Evolutionary conservation across 2,329 filamentous ascomycete species (phyloP), one percentile per base, ranked within the genome.

Genomic region (Fusarium equiseti): DNA sequence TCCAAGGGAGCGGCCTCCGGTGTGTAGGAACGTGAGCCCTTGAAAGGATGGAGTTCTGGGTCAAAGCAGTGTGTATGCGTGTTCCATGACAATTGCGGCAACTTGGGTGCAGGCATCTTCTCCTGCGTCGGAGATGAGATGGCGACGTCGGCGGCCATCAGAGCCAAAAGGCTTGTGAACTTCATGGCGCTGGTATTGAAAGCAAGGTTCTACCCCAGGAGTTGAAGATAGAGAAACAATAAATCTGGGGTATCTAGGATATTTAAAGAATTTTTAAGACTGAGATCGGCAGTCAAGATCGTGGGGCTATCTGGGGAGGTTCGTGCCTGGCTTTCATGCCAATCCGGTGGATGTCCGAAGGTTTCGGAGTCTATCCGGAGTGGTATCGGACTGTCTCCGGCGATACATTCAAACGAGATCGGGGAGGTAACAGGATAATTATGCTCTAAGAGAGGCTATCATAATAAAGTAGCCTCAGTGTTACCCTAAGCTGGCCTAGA

Each of bases 21-120:
- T 12, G 59, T 63, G 8, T 64, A 64, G 6, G 58, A 11, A 5
- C 61, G 49, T 2, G 48, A 54, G 27, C 2, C 8, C 45, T 63
- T 63, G 13, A 50, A 63, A 0, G 43, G 43, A 27, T 15, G 16
- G 1, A 5, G 49, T 5, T 56, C 35, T 6, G 49, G 49, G 4
- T 63, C 43, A 10, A 64, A 64, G 24, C 58, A 64, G 35, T 64
- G 58, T n/a, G 43, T 11, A 18, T 50, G 49, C 10, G 15, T 49
- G 18, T 63, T 63, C 58, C 58, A 64, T 29, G 58, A 32, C 11
- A 13, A 32, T 4, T n/a, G 24, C 0, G 35, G 58, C 6, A 63
- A 12, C 0, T 3, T 1, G 1, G 54, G 38, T 2, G 1, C 5
- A 3, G n/a, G 6, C n/a, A 59, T 15, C 8, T 2, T 38, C 0